Conservation (phyloP, 2,329 filamentous ascomycete species). For the Penicillium oxalicum region DNA sequence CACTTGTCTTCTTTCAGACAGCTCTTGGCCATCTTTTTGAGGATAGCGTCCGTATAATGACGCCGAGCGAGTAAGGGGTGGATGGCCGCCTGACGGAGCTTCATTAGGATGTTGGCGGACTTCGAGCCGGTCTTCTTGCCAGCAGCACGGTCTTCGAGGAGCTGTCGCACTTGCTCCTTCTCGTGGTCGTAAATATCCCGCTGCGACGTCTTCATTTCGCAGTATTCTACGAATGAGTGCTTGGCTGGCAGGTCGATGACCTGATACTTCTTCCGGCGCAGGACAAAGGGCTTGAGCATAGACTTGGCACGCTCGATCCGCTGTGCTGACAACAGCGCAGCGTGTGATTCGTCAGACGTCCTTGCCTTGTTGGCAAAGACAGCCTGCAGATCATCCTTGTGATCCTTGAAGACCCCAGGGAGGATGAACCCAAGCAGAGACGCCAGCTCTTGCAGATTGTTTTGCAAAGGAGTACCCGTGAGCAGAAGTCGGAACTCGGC, state of each 20-base stretch:
- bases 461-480: constrained; percentile 88
- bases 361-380: constrained; percentile 92
- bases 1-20: constrained; percentile 64
- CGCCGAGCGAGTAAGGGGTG: constrained; percentile 83
- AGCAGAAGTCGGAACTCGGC: constrained; percentile 81
- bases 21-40: constrained; percentile 70
- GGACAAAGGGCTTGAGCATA: constrained; percentile 91
- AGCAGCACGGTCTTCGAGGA: constrained; percentile 53
- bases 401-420: constrained; percentile 70
- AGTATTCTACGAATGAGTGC: constrained; percentile 69
- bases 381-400: constrained; percentile 70
- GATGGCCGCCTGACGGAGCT: constrained; percentile 84
- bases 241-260: constrained; percentile 83
- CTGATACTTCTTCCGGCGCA: constrained; percentile 88
- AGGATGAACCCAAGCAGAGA: constrained; percentile 92
- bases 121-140: constrained; percentile 51
- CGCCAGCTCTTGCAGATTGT: constrained; percentile 88
- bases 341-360: constrained; percentile 65
- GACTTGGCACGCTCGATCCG: constrained; percentile 80
- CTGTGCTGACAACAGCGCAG: constrained; percentile 77
- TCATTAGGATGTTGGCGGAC: constrained; percentile 70
- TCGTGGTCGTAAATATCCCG: constrained; percentile 65
- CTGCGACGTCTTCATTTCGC: constrained; percentile 69
- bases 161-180: constrained; percentile 56
- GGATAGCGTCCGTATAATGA: constrained; percentile 67